Evolutionary conservation across 2,329 filamentous ascomycete species (phyloP), one percentile per base, ranked within the genome.

Genomic region (Alternaria sp.): DNA sequence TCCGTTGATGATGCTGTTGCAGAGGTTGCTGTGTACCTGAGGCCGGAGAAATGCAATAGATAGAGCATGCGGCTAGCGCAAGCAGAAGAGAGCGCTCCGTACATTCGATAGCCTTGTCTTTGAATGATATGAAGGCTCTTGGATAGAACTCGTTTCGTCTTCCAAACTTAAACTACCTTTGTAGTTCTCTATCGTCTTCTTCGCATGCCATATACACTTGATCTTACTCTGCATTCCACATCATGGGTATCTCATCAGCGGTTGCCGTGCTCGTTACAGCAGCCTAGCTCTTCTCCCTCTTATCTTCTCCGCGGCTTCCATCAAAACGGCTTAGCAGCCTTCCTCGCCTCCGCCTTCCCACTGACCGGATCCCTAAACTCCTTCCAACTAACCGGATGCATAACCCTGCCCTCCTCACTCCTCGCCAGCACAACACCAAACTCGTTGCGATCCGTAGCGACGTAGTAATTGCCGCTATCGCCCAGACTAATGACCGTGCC

Each of bases 321-420:
- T 73, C 64, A 79, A 75, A 92, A 92, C 25, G 96, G 96, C 82
- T 96, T 96, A 19, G 96, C 96, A 62, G 97, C 96, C 84, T 99
- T 99, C 79, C 96, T 89, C 69, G 83, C 82, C 85, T 98, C 96
- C 69, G 85, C 89, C 49, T 84, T 76, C 4, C 93, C 93, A 7
- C 91, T 96, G 74, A 91, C 88, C 0, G 90, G 89, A 83, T 98
- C 95, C 75, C 88, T 87, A 83, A 96, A 97, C 82, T 98, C 95
- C 83, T 91, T 96, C 96, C 96, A 99, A 80, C 90, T 96, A 59
- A 97, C 87, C 2, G 96, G 95, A 73, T 91, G 91, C 93, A 98
- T 97, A 72, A 91, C 88, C 81, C 96, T 95, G 1, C 94, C 94
- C 3, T 87, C 88, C 78, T 97, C 93, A 77, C 93, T 96, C 71